A percentile compares a stretch with the other conserved stretches of the same genome.
Conservation (phyloP, 2,329 filamentous ascomycete genomes). For the Alternaria triticina region DNA sequence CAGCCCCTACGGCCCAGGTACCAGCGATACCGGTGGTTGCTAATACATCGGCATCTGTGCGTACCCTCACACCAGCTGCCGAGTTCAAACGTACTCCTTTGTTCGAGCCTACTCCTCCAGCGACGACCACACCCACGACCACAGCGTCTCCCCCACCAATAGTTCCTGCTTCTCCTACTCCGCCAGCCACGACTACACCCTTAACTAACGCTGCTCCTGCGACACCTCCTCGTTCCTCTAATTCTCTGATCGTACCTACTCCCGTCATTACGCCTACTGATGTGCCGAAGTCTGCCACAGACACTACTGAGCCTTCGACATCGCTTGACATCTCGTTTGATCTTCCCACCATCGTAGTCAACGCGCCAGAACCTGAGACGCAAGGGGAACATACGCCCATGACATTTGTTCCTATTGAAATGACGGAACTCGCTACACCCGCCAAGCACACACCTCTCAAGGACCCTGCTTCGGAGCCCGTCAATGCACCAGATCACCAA, state of each 20-base stretch:
- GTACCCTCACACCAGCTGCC: neutral
- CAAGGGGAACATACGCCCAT: neutral
- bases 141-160: neutral
- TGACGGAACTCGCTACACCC: neutral
- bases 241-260: neutral
- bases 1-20: neutral
- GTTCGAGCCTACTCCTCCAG: neutral
- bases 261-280: neutral
- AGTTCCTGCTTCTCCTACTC: neutral
- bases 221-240: neutral
- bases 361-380: too few relatives aligned
- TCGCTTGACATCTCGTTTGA: neutral
- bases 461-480: neutral
- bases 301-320: neutral
- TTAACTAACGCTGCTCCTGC: neutral
- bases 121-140: neutral
- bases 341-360: neutral
- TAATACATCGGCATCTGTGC: neutral
- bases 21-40: neutral
- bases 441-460: neutral
- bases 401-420: neutral
- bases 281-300: neutral
- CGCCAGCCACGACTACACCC: neutral
- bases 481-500: neutral
- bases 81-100: neutral